Evolutionary conservation across 768 basidiomycete genomes (phyloP), one percentile per base, ranked within the genome.

Genomic region (Sporobolomyces pararoseus): DNA sequence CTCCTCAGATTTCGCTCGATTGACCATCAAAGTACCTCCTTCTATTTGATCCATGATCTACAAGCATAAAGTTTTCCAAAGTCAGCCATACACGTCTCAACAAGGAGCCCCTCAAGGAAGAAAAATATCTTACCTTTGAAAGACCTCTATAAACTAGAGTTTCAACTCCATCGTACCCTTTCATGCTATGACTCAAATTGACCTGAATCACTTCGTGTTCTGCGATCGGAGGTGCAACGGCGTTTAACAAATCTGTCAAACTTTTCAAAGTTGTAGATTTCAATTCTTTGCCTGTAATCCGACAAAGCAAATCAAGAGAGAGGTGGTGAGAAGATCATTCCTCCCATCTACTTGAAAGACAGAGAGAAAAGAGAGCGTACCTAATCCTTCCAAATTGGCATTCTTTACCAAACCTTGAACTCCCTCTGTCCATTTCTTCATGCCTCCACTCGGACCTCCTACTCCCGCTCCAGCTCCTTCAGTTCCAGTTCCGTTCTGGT

Each of bases 131-230:
- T 62, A 93, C 92, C 79, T 88, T 84, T 27, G 90, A 81, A 51
- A 97, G 82, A 3, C 90, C 88, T 29, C 88, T 86, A 81, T 96
- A 98, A 31, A 93, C 90, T n/a, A 99, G 84, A 16, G 88, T 84
- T 80, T 98, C 95, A 50, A 98, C 85, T 10, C 96, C 96, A 66
- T 94, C 92, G 78, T 95, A 97, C 23, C 96, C 96, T 72, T 85
- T 83, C 94, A 99, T 94, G 74, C 96, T 93, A 80, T 98, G 94
- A 77, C 88, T 89, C 46, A 99, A 81, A 89, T 90, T 91, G 12
- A 99, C 87, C 78, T 96, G 87, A 72, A 99, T 93, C 21, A 97
- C 91, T 80, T 99, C 96, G 78, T 98, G 95, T 79, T 95, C 94
- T 31, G 94, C 90, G 76, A 98, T 98, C 17, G 96, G 96, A 49